Conservation (phyloP, 2,329 filamentous ascomycete species). For the Fusarium sp. region DNA sequence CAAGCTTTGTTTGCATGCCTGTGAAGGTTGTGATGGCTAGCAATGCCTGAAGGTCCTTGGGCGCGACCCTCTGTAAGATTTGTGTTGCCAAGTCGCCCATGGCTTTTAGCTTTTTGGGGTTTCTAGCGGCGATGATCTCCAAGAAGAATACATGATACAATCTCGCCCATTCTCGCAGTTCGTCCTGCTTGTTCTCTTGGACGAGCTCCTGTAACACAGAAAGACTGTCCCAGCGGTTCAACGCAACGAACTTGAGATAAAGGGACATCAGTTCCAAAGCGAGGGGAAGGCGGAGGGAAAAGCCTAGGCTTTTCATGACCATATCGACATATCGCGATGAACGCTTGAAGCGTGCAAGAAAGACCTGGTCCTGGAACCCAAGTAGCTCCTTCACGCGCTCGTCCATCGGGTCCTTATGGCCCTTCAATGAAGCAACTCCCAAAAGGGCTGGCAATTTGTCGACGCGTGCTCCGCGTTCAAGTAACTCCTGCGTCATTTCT, state of each 20-base stretch:
- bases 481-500: neutral
- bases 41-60: neutral
- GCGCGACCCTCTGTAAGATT: neutral
- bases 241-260: neutral
- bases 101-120: neutral
- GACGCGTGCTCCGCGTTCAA: neutral
- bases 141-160: neutral
- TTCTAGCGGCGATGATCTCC: neutral
- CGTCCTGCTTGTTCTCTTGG: neutral
- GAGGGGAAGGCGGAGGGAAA: neutral
- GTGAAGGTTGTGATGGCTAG: neutral
- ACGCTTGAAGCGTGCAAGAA: neutral
- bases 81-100: neutral
- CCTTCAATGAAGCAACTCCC: neutral
- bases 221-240: neutral
- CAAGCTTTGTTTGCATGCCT: neutral
- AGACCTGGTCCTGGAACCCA: neutral
- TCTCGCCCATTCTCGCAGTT: neutral
- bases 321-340: neutral
- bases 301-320: neutral
- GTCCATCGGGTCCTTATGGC: neutral
- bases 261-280: neutral
- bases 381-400: neutral
- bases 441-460: neutral
- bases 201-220: neutral